Conservation (phyloP, 2,329 filamentous ascomycete species). For the Pseudocercospora fuligena region DNA sequence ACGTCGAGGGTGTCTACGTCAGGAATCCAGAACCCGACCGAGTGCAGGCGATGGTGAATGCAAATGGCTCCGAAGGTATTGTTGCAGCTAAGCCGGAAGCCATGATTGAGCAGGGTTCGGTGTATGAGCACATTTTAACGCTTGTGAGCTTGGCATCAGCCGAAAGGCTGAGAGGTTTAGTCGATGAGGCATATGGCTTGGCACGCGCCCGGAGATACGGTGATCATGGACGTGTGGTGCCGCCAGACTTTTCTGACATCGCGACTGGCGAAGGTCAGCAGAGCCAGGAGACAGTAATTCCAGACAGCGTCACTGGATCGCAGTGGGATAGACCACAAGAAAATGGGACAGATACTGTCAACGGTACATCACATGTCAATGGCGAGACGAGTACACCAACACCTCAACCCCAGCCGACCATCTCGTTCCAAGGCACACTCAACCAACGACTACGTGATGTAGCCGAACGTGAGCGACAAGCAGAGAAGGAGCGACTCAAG, state of each 20-base stretch:
- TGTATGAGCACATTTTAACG: constrained; percentile 79
- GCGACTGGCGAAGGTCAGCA: constrained; percentile 59
- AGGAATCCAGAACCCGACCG: constrained; percentile 31
- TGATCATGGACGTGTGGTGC: constrained; percentile 78
- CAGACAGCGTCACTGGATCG: constrained; percentile 41
- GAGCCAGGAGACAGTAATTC: constrained; percentile 43
- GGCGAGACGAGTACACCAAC: constrained; percentile 37
- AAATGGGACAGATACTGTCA: constrained; percentile 13
- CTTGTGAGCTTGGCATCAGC: constrained; percentile 82
- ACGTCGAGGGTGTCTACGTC: constrained; percentile 60
- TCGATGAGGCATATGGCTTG: constrained; percentile 77
- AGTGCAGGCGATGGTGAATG: constrained; percentile 36
- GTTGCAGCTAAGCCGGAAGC: constrained; percentile 34
- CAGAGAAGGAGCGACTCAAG: constrained; percentile 67
- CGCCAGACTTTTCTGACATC: constrained; percentile 74
- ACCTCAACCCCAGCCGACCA: constrained; percentile 47
- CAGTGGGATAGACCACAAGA: constrained; percentile 38
- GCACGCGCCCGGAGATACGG: constrained; percentile 74
- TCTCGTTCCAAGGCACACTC: constrained; percentile 50
- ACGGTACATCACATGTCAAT: constrained; percentile 30
- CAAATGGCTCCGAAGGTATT: constrained; percentile 35
- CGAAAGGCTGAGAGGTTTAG: constrained; percentile 73
- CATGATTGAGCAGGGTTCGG: constrained; percentile 71
- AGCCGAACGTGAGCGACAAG: constrained; percentile 69
- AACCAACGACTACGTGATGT: constrained; percentile 63